Evolutionary conservation across 2,329 filamentous ascomycete genomes (phyloP), one percentile per base, ranked within the genome.

Genomic region (Aschersonia sp.): DNA sequence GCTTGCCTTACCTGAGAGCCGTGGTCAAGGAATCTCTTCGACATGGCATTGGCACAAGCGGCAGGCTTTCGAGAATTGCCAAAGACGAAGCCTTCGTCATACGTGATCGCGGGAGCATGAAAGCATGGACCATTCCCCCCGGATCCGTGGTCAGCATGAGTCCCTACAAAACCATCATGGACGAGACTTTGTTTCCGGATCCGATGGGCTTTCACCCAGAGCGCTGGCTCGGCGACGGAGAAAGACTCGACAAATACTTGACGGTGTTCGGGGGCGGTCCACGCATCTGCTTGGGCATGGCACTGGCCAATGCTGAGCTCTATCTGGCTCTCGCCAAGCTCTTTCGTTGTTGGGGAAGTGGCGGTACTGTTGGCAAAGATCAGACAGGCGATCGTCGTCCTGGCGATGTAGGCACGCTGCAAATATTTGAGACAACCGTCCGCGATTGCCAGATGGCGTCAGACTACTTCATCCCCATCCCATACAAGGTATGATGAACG

Each of bases 11-110:
- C 51, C 64, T 77, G 30, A 58, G 65, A 31, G 72, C 70, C n/a
- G 69, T 75, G 3, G 64, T 77, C 48, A 71, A 69, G 44, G 74
- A 78, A 56, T 62, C 69, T 0, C 61, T 75, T 53, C 67, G 75
- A 5, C 58, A 74, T 4, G 67, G 73, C 46, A 68, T 73, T 10
- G 66, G 66, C 9, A 64, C 72, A 2, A 70, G 66, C n/a, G 65
- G 71, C 47, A 57, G 68, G 4, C 61, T 75, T 1, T 68, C 73
- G 46, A 71, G 74, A 1, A 59, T 72, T 20, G 70, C 72, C 0
- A 69, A 72, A 2, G 54, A 61, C 31, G 61, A 65, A 51, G 53
- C 55, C 3, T 53, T 65, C 28, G 50, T 58, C 40, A 58, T 58
- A 30, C 50, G 53, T n/a, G 63, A 65, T 45, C 51, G 48, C 3